Percentiles rank a stretch among this genome's conserved stretches.
phyloP scores from a whole-genome alignment of 768 basidiomycete species.

The Hericium rajendrae region DNA sequence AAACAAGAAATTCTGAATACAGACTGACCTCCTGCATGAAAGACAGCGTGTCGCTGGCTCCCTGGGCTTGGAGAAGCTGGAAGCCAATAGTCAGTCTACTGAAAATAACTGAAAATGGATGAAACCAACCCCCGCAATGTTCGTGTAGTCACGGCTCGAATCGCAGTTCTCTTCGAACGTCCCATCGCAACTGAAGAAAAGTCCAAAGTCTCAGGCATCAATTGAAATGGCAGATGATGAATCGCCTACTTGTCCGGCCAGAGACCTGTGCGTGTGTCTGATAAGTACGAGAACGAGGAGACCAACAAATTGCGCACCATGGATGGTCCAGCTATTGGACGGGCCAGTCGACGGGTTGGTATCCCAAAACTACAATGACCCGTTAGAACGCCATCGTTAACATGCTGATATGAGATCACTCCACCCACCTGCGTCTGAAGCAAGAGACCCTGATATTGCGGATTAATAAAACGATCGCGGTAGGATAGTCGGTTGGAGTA shows the following conservation, averaged over 20 bases:
- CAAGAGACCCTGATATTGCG: conserved; percentile 40
- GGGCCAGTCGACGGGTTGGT: conserved; percentile 56
- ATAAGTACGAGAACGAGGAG: too few relatives aligned
- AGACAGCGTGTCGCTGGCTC: conserved; percentile 45
- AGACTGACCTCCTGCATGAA: conserved; percentile 38
- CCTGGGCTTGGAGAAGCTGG: conserved; percentile 49
- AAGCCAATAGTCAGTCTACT: not conserved
- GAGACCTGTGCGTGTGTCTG: conserved; percentile 30
- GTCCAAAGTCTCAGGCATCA: not conserved
- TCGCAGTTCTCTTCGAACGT: conserved; percentile 28
- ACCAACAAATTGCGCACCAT: conserved; percentile 33
- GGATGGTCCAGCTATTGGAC: conserved; percentile 62
- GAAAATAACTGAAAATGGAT: not conserved
- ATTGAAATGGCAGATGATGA: not conserved
- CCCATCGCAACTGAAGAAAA: conserved; percentile 42
- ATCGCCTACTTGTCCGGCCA: conserved; percentile 53
- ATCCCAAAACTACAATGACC: conserved; percentile 59
- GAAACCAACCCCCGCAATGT: conserved; percentile 30
- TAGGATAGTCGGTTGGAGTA: not conserved
- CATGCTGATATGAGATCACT: not conserved
- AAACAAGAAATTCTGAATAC: not conserved
- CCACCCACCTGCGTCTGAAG: conserved; percentile 41
- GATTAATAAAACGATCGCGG: not conserved
- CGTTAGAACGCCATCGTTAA: not conserved
- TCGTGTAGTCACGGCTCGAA: conserved; percentile 33